These are phyloP conservation scores for Phialemoniopsis sp. DNA, from an alignment of 2,329 filamentous ascomycete species.

Conservation along the genomic window DNA sequence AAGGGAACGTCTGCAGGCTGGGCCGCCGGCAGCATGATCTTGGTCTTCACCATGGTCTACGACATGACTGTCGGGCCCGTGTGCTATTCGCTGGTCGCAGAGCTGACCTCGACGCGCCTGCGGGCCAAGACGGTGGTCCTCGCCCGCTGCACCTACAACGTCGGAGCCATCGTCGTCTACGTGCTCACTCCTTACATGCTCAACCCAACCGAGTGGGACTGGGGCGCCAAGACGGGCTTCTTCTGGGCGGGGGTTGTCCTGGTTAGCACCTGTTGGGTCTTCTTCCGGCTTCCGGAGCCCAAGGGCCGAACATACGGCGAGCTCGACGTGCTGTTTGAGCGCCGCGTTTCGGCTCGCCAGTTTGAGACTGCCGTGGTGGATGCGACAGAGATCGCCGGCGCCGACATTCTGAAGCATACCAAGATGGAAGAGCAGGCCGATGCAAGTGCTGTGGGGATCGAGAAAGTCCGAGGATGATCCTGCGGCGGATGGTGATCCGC, in stretches of 20 bases:
- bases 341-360: neutral
- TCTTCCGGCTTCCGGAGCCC: slow-evolving; percentile 44
- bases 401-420: too few species aligned
- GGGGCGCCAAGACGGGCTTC: slow-evolving; percentile 35
- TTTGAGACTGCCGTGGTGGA: too few species aligned
- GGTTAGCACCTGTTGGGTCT: slow-evolving; percentile 38
- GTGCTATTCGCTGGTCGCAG: slow-evolving; percentile 40
- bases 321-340: neutral
- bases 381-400: too few species aligned
- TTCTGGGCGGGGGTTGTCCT: slow-evolving; percentile 32
- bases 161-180: slow-evolving; percentile 36
- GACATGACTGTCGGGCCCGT: slow-evolving; percentile 34
- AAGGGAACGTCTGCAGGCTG: neutral
- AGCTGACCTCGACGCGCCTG: slow-evolving; percentile 41
- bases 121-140: slow-evolving; percentile 40
- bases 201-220: slow-evolving; percentile 27
- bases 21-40: slow-evolving; percentile 7
- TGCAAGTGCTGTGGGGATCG: too few species aligned
- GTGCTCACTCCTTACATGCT: slow-evolving; percentile 30
- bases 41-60: slow-evolving; percentile 6
- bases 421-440: too few species aligned
- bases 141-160: slow-evolving; percentile 36
- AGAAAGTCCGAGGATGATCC: too few species aligned
- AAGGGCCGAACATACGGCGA: neutral
- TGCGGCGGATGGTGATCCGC: too few species aligned